Base-by-base conservation (phyloP, 345 rosid genomes). In the Aquilaria sinensis region DNA sequence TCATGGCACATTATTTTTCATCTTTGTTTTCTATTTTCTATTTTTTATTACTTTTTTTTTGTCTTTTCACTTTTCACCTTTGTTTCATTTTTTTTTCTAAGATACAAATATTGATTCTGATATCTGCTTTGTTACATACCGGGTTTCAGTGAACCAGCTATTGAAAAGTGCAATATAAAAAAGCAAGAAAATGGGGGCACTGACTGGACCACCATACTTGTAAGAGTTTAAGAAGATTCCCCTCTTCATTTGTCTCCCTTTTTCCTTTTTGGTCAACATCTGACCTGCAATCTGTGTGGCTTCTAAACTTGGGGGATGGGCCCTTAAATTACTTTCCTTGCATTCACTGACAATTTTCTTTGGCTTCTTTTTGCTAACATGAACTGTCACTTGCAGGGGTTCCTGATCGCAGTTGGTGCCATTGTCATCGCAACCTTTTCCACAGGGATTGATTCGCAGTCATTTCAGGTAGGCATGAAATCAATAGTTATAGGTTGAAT, bases 401-500 rank as follows among this genome's bases (percentile, higher is more conserved):
- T 92, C 76, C 64, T 92, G 57, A 78, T 89, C 41, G 98, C 91
- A 12, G 78, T 92, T 64, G 78, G 86, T 53, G 89, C 96, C 53
- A 80, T 84, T 50, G 98, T 92, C 70, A 80, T 84, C 75, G 93
- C 98, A 57, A 92, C 96, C 41, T 92, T 89, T 74, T 92, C 98
- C 47, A 92, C 98, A 0, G 96, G 98, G 55, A 81, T 92, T 13
- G 98, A 87, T 67, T 92, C 96, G 16, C 79, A 89, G 64, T 85
- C 96, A 9, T 92, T 92, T 71, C 83, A 80, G 81, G 96, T 90
- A 73, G 53, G 23, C 23, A 23, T 23, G 23, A 23, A 23, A 68
- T 63, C 37, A 62, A 62, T 41, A 51, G 7, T 33, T 62, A 32
- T 33, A 12, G 46, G 13, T 56, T 56, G 11, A 32, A 31, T 56